A percentile compares a stretch with the other conserved stretches of the same genome.
phyloP scores from a whole-genome alignment of 768 basidiomycete genomes.

The Leccinellum rugosiceps region DNA sequence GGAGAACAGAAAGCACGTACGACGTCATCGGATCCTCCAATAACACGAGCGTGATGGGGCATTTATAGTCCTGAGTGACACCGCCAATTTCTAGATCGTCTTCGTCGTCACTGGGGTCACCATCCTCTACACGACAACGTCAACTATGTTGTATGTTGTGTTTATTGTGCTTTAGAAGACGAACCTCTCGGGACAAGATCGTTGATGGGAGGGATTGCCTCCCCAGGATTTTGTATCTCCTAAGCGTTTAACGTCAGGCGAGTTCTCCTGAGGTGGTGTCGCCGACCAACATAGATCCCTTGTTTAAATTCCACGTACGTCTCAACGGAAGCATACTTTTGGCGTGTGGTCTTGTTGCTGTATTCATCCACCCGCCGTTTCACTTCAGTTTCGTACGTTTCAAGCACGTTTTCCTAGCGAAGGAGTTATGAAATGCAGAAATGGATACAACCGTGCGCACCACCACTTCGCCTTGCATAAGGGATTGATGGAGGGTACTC shows the following conservation, averaged over 20 bases:
- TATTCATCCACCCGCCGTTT: slow-evolving; percentile 45
- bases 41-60: slow-evolving; percentile 70
- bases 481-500: slow-evolving; percentile 51
- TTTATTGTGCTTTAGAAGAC: too few relatives aligned
- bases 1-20: slow-evolving; percentile 43
- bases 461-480: slow-evolving; percentile 56
- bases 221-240: slow-evolving; percentile 66
- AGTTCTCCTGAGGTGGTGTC: background rate
- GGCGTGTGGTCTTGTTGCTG: slow-evolving; percentile 60
- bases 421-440: background rate
- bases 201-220: slow-evolving; percentile 73
- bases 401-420: slow-evolving; percentile 49
- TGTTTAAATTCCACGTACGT: slow-evolving; percentile 63
- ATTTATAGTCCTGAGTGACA: slow-evolving; percentile 76
- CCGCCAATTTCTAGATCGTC: slow-evolving; percentile 90
- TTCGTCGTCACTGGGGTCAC: slow-evolving; percentile 79
- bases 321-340: slow-evolving; percentile 69
- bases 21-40: slow-evolving; percentile 78
- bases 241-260: slow-evolving; percentile 27
- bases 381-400: slow-evolving; percentile 49
- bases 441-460: slow-evolving; percentile 37
- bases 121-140: slow-evolving; percentile 52
- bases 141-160: background rate
- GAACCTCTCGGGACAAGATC: slow-evolving; percentile 69
- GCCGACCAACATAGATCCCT: slow-evolving; percentile 57